Evolutionary conservation across 75 land plant genomes (phyloP), one percentile per base, ranked within the genome.

Genomic region (Azolla pinnata): DNA sequence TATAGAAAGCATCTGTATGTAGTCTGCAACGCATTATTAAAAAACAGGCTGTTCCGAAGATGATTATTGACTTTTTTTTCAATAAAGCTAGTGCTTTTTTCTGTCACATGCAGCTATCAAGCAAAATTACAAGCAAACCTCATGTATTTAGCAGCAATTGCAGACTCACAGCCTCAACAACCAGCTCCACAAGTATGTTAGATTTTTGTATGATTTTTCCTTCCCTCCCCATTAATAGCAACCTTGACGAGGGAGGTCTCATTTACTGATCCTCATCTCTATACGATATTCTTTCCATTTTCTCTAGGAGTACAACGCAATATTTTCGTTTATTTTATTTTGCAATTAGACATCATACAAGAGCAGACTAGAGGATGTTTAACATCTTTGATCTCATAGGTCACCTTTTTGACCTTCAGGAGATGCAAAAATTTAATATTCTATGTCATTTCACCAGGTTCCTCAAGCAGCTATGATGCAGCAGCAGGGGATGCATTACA

Each of bases 111-210:
- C 38, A 64, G 71, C 16, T 69, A 65, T 29, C 71, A 65, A 38
- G 33, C 50, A 38, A 69, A 35, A 30, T 59, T 69, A 32, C 71
- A 69, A 70, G 44, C 67, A 31, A 69, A 69, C 66, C 59, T 64
- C 18, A 64, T 65, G 58, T 69, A 69, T 64, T 25, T 69, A 17
- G 68, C 71, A 23, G 69, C 71, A 17, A 69, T 69, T 35, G 71
- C 59, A 65, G 71, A 69, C 40, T 44, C 71, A 19, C 71, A 69
- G 42, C 71, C 71, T 32, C 71, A 69, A 45, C 29, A 42, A 40
- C 68, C 40, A 16, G 29, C 62, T 14, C 1, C 71, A 44, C 71
- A 69, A 38, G 67, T 67, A 45, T 2, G 27, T 27, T 28, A 17
- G 4, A 23, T n/a, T n/a, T 17, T 10, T 56, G 17, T 53, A 2